Conservation (phyloP, 2,329 filamentous ascomycete species). For the Aulographum hederae region DNA sequence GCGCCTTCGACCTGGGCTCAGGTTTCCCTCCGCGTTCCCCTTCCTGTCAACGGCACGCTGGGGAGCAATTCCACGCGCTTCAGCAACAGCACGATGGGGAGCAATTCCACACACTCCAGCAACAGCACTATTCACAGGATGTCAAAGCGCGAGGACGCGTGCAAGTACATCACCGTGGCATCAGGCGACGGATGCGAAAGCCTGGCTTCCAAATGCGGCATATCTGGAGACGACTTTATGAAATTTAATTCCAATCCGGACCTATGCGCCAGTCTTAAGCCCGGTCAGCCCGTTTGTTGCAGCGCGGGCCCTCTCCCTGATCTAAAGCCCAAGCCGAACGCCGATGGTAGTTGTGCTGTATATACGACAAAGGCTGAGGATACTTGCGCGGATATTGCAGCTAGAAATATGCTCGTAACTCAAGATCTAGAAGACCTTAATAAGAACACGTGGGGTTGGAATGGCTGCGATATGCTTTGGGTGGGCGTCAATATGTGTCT, state of each 20-base stretch:
- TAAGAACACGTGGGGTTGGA: conserved; percentile 26
- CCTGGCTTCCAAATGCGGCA: conserved; percentile 1
- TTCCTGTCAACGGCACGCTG: neutral
- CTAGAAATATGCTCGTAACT: conserved; percentile 15
- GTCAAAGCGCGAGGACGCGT: too few species aligned
- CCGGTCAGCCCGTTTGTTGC: conserved; percentile 20
- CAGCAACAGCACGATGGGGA: neutral
- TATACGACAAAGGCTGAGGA: conserved; percentile 18
- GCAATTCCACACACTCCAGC: neutral
- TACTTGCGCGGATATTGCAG: conserved; percentile 17
- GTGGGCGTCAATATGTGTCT: conserved; percentile 20
- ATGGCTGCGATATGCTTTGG: conserved; percentile 17
- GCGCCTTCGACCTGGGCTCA: neutral
- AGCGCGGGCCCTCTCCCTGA: conserved; percentile 15
- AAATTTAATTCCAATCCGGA: conserved; percentile 18
- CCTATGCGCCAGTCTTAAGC: conserved; percentile 14
- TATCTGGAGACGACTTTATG: conserved; percentile 1
- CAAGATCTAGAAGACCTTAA: conserved; percentile 23
- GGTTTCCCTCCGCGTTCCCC: neutral
- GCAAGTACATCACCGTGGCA: neutral
- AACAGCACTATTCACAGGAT: too few species aligned
- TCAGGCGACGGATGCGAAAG: conserved; percentile 1
- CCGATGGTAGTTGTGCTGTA: conserved; percentile 19
- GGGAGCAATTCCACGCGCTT: neutral
- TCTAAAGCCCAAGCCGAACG: conserved; percentile 15